Conservation (phyloP, 768 basidiomycete genomes). For the Boletus subcaerulescens region DNA sequence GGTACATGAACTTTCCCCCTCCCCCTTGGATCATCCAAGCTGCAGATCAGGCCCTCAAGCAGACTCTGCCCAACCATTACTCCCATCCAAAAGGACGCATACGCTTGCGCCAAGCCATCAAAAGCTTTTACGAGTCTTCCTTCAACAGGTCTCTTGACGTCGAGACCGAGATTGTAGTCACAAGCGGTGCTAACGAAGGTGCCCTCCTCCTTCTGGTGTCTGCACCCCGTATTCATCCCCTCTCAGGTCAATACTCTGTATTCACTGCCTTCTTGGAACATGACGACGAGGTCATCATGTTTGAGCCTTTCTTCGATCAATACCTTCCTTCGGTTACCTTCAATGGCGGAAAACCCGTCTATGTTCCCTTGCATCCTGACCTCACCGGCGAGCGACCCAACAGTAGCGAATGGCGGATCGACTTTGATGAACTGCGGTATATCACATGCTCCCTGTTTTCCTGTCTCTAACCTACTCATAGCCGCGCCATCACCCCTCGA, state of each 20-base stretch:
- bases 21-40: constrained; percentile 77
- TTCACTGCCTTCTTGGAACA: constrained; percentile 88
- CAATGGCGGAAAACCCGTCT: constrained; percentile 91
- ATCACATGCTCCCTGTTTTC: constrained; percentile 8
- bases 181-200: constrained; percentile 98
- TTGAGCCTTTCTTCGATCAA: constrained; percentile 98
- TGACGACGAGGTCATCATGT: constrained; percentile 97
- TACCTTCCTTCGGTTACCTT: constrained; percentile 91
- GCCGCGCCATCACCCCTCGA: constrained; percentile 79
- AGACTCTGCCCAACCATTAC: constrained; percentile 75
- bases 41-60: constrained; percentile 63
- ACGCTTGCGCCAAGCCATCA: constrained; percentile 85
- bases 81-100: constrained; percentile 88
- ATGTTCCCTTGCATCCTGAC: constrained; percentile 95
- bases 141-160: constrained; percentile 72
- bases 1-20: constrained; percentile 92
- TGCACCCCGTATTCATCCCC: background rate
- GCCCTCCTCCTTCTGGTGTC: constrained; percentile 2
- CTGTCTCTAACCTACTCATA: constrained; percentile 25
- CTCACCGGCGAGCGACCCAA: constrained; percentile 45
- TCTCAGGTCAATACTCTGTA: constrained; percentile 82
- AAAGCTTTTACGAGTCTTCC: constrained; percentile 67
- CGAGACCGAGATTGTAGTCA: constrained; percentile 88
- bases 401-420: constrained; percentile 82
- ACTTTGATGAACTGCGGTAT: constrained; percentile 84